These are phyloP conservation scores for Pyrenochaeta sp. DNA, from an alignment of 2,329 filamentous ascomycete species.

Conservation along the genomic window DNA sequence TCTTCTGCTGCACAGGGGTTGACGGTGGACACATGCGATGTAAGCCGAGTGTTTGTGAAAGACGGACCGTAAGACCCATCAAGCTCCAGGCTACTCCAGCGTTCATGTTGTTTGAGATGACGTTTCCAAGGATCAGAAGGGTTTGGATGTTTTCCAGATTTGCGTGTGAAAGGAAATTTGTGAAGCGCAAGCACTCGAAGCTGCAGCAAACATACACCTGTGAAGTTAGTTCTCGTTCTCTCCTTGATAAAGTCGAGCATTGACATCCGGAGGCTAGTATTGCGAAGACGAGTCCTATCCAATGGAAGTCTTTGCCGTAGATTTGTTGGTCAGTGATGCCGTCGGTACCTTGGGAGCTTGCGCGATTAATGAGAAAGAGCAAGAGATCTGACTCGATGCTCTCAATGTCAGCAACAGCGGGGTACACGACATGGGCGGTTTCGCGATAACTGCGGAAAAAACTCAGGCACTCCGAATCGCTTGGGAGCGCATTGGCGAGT, in stretches of 20 bases:
- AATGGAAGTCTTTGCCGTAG: conserved; percentile 65
- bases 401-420: conserved; percentile 64
- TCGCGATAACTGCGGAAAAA: conserved; percentile 66
- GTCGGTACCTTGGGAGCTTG: conserved; percentile 50
- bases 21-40: conserved; percentile 65
- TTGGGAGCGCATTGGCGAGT: conserved; percentile 65
- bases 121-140: conserved; percentile 67
- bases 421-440: conserved; percentile 66
- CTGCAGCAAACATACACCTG: conserved; percentile 72
- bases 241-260: conserved; percentile 64
- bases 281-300: conserved; percentile 67
- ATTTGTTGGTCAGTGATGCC: conserved; percentile 62
- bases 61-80: conserved; percentile 65
- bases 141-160: conserved; percentile 69
- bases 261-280: conserved; percentile 69
- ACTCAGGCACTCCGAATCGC: conserved; percentile 64
- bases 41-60: conserved; percentile 67
- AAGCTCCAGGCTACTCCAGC: conserved; percentile 69
- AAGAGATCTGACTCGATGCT: conserved; percentile 63
- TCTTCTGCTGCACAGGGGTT: conserved; percentile 55
- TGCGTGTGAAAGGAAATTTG: conserved; percentile 69
- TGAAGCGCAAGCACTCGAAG: conserved; percentile 69
- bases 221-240: conserved; percentile 68
- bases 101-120: conserved; percentile 69
- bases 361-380: conserved; percentile 61